Conservation (phyloP, 805 yeast species). For the Saturnispora quitensis region DNA sequence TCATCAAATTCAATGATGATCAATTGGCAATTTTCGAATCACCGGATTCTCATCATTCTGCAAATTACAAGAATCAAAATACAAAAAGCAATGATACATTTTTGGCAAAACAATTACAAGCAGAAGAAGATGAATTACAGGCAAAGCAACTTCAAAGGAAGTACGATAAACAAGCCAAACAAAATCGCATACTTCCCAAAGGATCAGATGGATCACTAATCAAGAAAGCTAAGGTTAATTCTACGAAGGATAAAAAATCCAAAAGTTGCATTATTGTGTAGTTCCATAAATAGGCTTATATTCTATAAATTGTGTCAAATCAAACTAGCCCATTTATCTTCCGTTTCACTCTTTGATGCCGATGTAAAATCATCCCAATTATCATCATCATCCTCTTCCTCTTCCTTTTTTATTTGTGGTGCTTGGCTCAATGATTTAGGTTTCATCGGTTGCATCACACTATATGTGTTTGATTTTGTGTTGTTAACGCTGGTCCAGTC, state of each 20-base stretch:
- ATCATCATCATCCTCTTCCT: constrained; percentile 7
- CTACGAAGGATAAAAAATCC: neutral
- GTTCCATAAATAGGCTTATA: neutral
- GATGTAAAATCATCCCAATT: constrained; percentile 12
- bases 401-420: neutral
- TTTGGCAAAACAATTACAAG: constrained; percentile 26
- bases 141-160: constrained; percentile 22
- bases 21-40: constrained; percentile 7
- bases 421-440: neutral
- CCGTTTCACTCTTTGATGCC: constrained; percentile 1
- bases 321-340: constrained; percentile 11
- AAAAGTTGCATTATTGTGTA: constrained; percentile 5
- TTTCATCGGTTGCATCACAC: constrained; percentile 10
- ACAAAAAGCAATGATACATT: constrained; percentile 20
- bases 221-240: neutral
- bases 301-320: constrained; percentile 4
- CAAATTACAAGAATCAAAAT: constrained; percentile 12
- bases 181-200: neutral
- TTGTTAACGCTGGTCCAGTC: constrained; percentile 7
- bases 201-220: neutral
- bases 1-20: neutral
- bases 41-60: neutral
- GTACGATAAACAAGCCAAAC: constrained; percentile 10
- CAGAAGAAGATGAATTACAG: constrained; percentile 25
- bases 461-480: neutral